Percentiles rank a stretch among this genome's conserved stretches.
These are phyloP conservation scores for Alternaria arborescens DNA, from an alignment of 2,329 filamentous ascomycete species.

Conservation along the genomic window DNA sequence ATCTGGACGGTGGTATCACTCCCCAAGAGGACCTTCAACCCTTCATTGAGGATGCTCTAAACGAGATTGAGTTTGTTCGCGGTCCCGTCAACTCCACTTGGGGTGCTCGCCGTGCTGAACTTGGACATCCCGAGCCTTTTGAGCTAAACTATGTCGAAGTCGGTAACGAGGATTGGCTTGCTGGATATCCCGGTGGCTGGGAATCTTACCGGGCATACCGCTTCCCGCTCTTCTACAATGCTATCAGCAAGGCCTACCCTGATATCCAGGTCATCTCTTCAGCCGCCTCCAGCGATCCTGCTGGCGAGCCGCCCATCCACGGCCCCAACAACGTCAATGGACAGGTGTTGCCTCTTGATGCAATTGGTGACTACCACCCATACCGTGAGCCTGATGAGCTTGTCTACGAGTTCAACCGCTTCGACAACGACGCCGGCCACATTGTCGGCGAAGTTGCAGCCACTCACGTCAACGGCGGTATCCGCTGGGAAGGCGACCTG, in stretches of 20 bases:
- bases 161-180: conserved; percentile 52
- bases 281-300: conserved; percentile 41
- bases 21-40: conserved; percentile 49
- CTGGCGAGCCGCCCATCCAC: conserved; percentile 38
- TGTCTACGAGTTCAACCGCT: conserved; percentile 53
- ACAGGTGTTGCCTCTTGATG: conserved; percentile 30
- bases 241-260: conserved; percentile 46
- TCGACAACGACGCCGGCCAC: conserved; percentile 51
- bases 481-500: conserved; percentile 37
- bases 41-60: conserved; percentile 51
- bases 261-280: conserved; percentile 49
- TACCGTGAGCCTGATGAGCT: conserved; percentile 56
- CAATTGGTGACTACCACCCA: conserved; percentile 53
- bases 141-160: conserved; percentile 51
- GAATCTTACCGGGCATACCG: conserved; percentile 44
- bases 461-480: conserved; percentile 42
- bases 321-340: conserved; percentile 45
- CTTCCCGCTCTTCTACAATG: conserved; percentile 45
- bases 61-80: conserved; percentile 48
- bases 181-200: conserved; percentile 40
- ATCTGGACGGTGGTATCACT: conserved; percentile 53
- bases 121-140: conserved; percentile 50
- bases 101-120: conserved; percentile 46
- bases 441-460: conserved; percentile 50
- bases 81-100: conserved; percentile 43